phyloP scores from a whole-genome alignment of 176 grass and related monocot species.

The Aechmea fasciata region DNA sequence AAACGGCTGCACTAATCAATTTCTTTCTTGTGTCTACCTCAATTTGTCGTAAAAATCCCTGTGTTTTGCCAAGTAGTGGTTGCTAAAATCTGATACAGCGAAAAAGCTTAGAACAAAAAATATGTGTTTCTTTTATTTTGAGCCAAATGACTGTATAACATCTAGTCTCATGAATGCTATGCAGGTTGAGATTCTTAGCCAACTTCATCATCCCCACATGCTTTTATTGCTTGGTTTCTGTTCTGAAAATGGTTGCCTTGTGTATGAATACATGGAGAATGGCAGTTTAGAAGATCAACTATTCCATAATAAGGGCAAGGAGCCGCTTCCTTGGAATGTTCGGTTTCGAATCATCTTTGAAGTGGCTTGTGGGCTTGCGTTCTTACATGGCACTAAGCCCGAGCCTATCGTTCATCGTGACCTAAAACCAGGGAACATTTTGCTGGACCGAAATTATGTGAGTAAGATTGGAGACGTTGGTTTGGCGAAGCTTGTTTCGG shows the following conservation, averaged over 20 bases:
- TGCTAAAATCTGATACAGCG: no score
- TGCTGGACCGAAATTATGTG: conserved; percentile 67
- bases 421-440: conserved; percentile 86
- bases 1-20: no score
- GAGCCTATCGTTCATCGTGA: conserved; percentile 92
- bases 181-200: conserved; percentile 76
- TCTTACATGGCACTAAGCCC: conserved; percentile 69
- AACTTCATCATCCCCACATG: conserved; percentile 70
- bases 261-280: conserved; percentile 94
- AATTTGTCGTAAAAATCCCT: neutral
- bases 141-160: neutral
- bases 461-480: conserved; percentile 93
- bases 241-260: conserved; percentile 63
- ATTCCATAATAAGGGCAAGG: conserved; percentile 22
- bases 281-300: conserved; percentile 77
- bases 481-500: conserved; percentile 60
- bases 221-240: conserved; percentile 76
- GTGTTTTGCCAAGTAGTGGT: neutral
- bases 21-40: neutral
- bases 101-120: no score
- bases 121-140: no score
- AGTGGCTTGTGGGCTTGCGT: conserved; percentile 65
- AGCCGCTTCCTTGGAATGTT: conserved; percentile 60
- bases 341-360: conserved; percentile 74
- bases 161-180: neutral